phyloP scores from a whole-genome alignment of 176 grass and related monocot genomes.

The Hordeum marinum region DNA sequence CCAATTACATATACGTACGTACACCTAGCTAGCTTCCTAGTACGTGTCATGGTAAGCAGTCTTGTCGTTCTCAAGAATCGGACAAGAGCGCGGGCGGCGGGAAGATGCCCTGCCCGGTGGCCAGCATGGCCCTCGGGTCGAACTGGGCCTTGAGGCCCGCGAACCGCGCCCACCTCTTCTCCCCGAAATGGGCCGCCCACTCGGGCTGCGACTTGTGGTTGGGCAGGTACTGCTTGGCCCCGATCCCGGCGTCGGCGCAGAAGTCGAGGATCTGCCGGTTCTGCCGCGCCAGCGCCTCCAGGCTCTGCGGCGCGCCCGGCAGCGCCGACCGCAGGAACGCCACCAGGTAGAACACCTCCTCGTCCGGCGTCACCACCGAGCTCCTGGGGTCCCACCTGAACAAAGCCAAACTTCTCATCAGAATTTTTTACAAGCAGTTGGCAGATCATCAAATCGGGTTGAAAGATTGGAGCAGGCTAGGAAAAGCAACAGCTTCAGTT shows the following conservation, averaged over 20 bases:
- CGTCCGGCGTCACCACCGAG: conserved; percentile 75
- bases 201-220: conserved; percentile 56
- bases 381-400: conserved; percentile 82
- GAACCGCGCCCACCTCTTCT: conserved; percentile 49
- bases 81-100: conserved; percentile 10
- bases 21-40: background rate
- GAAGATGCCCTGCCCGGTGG: conserved; percentile 83
- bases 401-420: background rate
- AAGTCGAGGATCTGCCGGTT: conserved; percentile 72
- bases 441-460: background rate
- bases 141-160: conserved; percentile 48
- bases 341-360: conserved; percentile 94
- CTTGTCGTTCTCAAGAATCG: background rate
- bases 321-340: conserved; percentile 79
- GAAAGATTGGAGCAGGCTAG: background rate
- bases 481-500: background rate
- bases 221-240: conserved; percentile 82
- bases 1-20: background rate
- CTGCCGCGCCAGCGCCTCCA: conserved; percentile 56
- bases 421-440: too few relatives aligned
- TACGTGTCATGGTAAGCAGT: too few relatives aligned
- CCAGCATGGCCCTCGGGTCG: conserved; percentile 65
- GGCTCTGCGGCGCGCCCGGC: conserved; percentile 41
- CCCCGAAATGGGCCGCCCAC: conserved; percentile 76
- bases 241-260: conserved; percentile 52